These are phyloP conservation scores for Spergularia bocconei DNA, from an alignment of 148 eudicot species.

Conservation along the genomic window DNA sequence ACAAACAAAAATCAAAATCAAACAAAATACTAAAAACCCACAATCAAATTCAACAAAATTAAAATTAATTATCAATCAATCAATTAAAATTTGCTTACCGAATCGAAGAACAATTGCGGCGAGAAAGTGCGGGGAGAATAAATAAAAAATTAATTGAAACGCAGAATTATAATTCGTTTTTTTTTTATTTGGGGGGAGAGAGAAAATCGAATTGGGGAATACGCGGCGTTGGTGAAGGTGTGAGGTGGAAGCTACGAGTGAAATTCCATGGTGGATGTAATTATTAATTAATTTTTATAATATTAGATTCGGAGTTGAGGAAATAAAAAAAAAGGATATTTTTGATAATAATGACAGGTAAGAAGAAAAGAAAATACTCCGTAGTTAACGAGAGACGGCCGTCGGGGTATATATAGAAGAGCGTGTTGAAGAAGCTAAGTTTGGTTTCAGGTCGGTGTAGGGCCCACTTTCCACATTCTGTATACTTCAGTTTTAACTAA, in stretches of 20 bases:
- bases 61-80: too few species aligned
- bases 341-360: not conserved
- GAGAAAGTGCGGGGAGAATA: not conserved
- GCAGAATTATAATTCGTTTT: not conserved
- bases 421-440: too few species aligned
- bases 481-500: too few species aligned
- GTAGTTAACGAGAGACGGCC: too few species aligned
- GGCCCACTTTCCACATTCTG: too few species aligned
- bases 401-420: too few species aligned
- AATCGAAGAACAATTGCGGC: conserved; percentile 14
- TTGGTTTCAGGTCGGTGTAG: too few species aligned
- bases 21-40: not conserved
- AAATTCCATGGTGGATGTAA: too few species aligned
- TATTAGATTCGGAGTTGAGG: conserved; percentile 25
- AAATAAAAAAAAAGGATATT: conserved; percentile 3
- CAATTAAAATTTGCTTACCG: conserved; percentile 1
- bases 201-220: not conserved
- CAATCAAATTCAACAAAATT: not conserved
- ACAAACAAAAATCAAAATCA: not conserved
- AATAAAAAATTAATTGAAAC: not conserved
- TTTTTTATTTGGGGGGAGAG: not conserved
- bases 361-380: not conserved
- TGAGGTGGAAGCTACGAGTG: too few species aligned
- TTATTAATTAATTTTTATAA: not conserved
- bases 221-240: too few species aligned